These are phyloP conservation scores for Penicillium brevicompactum DNA, from an alignment of 2,329 filamentous ascomycete genomes.

Conservation along the genomic window DNA sequence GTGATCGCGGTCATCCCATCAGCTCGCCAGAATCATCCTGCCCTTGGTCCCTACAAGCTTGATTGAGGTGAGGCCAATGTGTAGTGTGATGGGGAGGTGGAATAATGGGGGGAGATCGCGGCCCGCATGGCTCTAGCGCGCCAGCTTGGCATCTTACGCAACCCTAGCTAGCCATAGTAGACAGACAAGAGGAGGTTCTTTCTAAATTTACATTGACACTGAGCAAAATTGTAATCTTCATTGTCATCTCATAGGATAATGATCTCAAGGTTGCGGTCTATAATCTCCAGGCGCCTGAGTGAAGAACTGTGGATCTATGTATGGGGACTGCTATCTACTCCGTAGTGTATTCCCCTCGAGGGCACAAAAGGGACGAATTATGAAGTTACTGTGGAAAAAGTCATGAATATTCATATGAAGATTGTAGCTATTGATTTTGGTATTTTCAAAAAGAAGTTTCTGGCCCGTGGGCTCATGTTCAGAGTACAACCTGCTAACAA, in stretches of 20 bases:
- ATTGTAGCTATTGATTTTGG: neutral
- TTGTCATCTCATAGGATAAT: too few species aligned
- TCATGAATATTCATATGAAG: too few species aligned
- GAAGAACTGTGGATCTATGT: too few species aligned
- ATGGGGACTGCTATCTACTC: too few species aligned
- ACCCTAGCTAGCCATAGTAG: neutral
- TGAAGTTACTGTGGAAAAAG: too few species aligned
- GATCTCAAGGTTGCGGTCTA: too few species aligned
- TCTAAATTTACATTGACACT: too few species aligned
- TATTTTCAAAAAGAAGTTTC: conserved; percentile 6
- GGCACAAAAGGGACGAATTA: too few species aligned
- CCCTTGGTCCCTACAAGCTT: conserved; percentile 17
- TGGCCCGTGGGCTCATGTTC: conserved; percentile 15
- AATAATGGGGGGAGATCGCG: conserved; percentile 7
- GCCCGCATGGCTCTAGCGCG: conserved; percentile 15
- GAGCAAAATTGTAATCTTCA: too few species aligned
- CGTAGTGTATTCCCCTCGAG: too few species aligned
- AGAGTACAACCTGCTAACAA: conserved; percentile 21
- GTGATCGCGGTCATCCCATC: conserved; percentile 41
- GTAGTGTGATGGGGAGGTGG: conserved; percentile 11
- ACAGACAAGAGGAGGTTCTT: too few species aligned
- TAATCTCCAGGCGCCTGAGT: too few species aligned
- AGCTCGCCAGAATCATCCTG: conserved; percentile 26
- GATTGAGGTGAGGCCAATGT: conserved; percentile 15
- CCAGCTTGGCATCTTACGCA: conserved; percentile 22